These are phyloP conservation scores for Senna tora DNA, from an alignment of 306 rosid species.

Conservation along the genomic window DNA sequence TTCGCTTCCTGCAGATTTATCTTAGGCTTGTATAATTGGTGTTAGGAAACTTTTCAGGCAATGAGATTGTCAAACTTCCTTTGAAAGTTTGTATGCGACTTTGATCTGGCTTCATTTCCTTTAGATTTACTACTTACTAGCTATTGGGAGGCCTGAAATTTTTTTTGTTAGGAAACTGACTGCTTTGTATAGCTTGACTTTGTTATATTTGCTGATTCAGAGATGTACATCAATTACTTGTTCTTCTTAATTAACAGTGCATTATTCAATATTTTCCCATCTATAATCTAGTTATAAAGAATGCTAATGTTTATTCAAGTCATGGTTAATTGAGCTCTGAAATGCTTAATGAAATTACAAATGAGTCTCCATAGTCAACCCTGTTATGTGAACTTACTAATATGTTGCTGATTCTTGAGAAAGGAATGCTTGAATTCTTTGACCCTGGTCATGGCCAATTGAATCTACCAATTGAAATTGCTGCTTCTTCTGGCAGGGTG, in stretches of 20 bases:
- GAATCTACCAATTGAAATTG: slow-evolving; percentile 6
- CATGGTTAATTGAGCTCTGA: slow-evolving; percentile 9
- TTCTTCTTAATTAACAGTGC: slow-evolving; percentile 16
- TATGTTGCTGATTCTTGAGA: slow-evolving; percentile 18
- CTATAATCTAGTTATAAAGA: slow-evolving; percentile 5
- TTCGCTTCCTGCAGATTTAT: slow-evolving; percentile 81
- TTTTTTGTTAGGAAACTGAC: slow-evolving; percentile 21
- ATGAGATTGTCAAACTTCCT: slow-evolving; percentile 44
- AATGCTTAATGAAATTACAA: not conserved
- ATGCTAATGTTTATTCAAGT: slow-evolving; percentile 20
- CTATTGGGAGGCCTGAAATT: slow-evolving; percentile 36
- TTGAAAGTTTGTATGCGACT: slow-evolving; percentile 58
- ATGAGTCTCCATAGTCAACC: not conserved
- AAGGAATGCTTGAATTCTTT: not conserved
- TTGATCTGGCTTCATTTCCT: slow-evolving; percentile 67
- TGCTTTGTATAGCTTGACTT: slow-evolving; percentile 37
- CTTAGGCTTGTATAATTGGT: slow-evolving; percentile 47
- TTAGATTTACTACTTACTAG: slow-evolving; percentile 54
- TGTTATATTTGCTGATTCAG: slow-evolving; percentile 24
- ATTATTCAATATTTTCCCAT: not conserved
- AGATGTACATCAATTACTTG: slow-evolving; percentile 30
- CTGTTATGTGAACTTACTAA: slow-evolving; percentile 4
- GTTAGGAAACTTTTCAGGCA: slow-evolving; percentile 52
- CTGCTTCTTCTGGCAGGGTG: slow-evolving; percentile 1
- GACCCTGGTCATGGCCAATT: not conserved